Base-by-base conservation (phyloP, 2,329 filamentous ascomycete genomes). In the Ascochyta koolunga region DNA sequence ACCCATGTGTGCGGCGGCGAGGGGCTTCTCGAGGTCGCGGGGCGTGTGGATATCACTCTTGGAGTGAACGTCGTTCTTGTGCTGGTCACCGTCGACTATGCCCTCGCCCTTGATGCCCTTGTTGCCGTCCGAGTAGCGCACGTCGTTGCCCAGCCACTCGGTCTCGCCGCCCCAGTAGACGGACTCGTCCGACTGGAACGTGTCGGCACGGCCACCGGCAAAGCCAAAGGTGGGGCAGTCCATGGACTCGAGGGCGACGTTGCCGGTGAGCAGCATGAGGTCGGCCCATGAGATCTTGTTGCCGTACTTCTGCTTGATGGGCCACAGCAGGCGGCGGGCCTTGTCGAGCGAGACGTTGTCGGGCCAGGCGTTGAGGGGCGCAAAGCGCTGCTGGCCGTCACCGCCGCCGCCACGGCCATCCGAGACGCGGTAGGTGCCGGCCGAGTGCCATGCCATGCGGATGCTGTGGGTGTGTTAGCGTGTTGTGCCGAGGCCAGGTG, bases 291-390 rank as follows among this genome's bases (percentile, higher is more conserved):
- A 91, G 75, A 92, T 89, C 80, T 89, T 90, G 81, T 85, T 86
- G 73, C 89, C 89, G 62, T 92, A 92, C 82, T 92, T 92, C 66
- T 90, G 88, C 84, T 92, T 92, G 78, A 92, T 86, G 51, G 89
- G 89, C 87, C 88, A 91, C 36, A 92, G 79, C 50, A 92, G 83
- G 60, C 89, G 88, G 51, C 89, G 89, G 27, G 89, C 89, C 83
- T 92, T 92, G 83, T 92, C 89, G 48, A 92, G 83, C 65, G 81
- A 86, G 68, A 86, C 87, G 63, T 92, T 92, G 77, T 92, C 89
- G 36, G 89, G 89, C 89, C 89, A 92, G 79, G 86, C 86, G 83
- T 91, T 91, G 71, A 92, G 85, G 5, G 89, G 89, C 47, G 89
- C 89, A 66, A 92, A 92, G 35, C 89, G 86, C 77, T 92, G 89